Base-by-base conservation (phyloP, 805 yeast species). In the Yamadazyma sp. region DNA sequence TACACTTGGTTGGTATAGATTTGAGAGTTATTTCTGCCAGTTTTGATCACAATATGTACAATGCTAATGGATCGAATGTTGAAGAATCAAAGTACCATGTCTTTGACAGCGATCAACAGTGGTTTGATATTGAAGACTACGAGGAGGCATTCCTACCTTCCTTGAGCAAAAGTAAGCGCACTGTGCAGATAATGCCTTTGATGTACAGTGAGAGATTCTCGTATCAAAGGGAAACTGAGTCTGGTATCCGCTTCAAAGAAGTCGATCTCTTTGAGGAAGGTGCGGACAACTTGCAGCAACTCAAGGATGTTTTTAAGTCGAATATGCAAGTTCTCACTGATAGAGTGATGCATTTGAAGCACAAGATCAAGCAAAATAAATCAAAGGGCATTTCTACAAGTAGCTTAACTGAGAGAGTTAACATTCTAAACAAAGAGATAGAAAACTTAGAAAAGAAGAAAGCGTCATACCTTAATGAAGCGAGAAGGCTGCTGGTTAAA, bases 161-260 rank as follows among this genome's bases (percentile, higher is more conserved):
- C 3, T 42, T 73, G 6, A 52, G 55, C 7, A 54, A 58, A 1
- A 56, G 57, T 34, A 50, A 59, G 3, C 66, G 81, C 41, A 28
- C 49, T 9, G 67, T 87, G 32, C 64, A 60, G 10, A 73, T 82
- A 2, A 52, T 64, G 28, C 91, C 95, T 2, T 59, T 89, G 44
- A 50, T 86, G 48, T 78, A 64, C 56, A 70, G 95, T 0, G 85
- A 91, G 4, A 64, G 77, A 29, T 82, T 89, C 53, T 67, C 82
- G 3, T 90, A 86, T 55, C 63, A 75, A 44, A 70, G 91, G 33
- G 79, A 82, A 45, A 79, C 87, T 4, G 52, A 44, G 27, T 32
- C 40, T 1, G 37, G 36, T 28, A 38, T 33, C 11, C 28, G 46
- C 19, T 44, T 35, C 23, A 39, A 38, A 29, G 33, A 47, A 29